phyloP scores from a whole-genome alignment of 2,329 filamentous ascomycete genomes.

The Thielaviopsis punctulata region DNA sequence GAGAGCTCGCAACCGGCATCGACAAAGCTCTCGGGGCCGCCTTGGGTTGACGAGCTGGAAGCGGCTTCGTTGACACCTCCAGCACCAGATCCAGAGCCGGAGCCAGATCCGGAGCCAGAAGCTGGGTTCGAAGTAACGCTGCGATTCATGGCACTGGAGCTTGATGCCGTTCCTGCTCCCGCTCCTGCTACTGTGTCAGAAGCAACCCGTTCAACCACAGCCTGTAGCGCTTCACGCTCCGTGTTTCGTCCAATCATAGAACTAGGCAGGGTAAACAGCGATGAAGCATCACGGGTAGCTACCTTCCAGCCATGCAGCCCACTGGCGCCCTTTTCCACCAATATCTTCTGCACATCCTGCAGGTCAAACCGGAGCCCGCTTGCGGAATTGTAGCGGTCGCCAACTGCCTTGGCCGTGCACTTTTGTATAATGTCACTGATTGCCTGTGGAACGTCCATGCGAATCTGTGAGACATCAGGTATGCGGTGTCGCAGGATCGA shows the following conservation, averaged over 20 bases:
- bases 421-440: slow-evolving; percentile 73
- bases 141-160: slow-evolving; percentile 6
- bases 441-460: slow-evolving; percentile 71
- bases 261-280: slow-evolving; percentile 74
- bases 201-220: slow-evolving; percentile 60
- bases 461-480: slow-evolving; percentile 55
- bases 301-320: slow-evolving; percentile 59
- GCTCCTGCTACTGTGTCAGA: slow-evolving; percentile 37
- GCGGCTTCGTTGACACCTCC: slow-evolving; percentile 36
- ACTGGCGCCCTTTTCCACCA: slow-evolving; percentile 56
- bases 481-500: slow-evolving; percentile 68
- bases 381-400: slow-evolving; percentile 76
- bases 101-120: no score
- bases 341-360: slow-evolving; percentile 51
- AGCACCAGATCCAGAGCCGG: no score
- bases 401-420: slow-evolving; percentile 77
- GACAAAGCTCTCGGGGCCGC: slow-evolving; percentile 21
- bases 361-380: slow-evolving; percentile 76
- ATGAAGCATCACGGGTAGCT: slow-evolving; percentile 73
- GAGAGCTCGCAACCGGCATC: slow-evolving; percentile 30
- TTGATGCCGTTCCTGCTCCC: slow-evolving; percentile 14
- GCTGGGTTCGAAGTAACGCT: slow-evolving; percentile 15
- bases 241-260: slow-evolving; percentile 63
- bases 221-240: slow-evolving; percentile 53
- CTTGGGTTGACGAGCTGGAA: slow-evolving; percentile 35